phyloP scores from a whole-genome alignment of 306 rosid genomes.

The Rosa persica region DNA sequence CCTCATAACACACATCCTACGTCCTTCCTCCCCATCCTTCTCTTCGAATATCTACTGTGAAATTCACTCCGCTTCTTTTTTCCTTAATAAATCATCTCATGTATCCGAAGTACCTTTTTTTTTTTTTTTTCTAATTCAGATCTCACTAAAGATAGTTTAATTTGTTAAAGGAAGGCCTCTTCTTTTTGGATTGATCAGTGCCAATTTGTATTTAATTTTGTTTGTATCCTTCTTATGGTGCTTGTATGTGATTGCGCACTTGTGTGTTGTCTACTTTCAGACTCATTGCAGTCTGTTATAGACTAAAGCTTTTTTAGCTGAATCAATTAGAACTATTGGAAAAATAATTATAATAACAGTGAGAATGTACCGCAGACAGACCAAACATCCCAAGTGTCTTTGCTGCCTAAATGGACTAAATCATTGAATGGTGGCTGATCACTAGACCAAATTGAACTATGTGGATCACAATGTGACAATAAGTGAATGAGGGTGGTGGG shows the following conservation, averaged over 20 bases:
- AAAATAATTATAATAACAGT: not conserved
- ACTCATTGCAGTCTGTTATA: not conserved
- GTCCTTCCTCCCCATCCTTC: constrained; percentile 47
- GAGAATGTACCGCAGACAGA: not conserved
- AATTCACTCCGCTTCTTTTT: constrained; percentile 16
- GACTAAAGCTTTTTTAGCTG: not conserved
- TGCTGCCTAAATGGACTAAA: not conserved
- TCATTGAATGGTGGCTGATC: constrained; percentile 2
- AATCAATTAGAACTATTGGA: not conserved
- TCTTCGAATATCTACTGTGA: constrained; percentile 31
- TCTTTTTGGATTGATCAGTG: not conserved
- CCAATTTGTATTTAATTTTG: not conserved
- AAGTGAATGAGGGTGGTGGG: not conserved
- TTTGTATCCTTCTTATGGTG: not conserved
- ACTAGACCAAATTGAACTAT: not conserved
- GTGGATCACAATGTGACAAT: not conserved
- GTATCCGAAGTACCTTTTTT: not conserved
- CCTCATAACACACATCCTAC: constrained; percentile 46
- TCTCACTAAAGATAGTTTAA: not conserved
- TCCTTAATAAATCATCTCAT: not conserved
- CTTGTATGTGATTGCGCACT: not conserved
- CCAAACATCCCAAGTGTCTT: not conserved
- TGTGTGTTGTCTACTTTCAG: not conserved
- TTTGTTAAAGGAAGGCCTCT: not conserved
- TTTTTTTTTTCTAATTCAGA: not conserved